Percentiles rank a stretch among this genome's conserved stretches.
These are phyloP conservation scores for Nidularia pulvinata DNA, from an alignment of 768 basidiomycete genomes.

Conservation along the genomic window DNA sequence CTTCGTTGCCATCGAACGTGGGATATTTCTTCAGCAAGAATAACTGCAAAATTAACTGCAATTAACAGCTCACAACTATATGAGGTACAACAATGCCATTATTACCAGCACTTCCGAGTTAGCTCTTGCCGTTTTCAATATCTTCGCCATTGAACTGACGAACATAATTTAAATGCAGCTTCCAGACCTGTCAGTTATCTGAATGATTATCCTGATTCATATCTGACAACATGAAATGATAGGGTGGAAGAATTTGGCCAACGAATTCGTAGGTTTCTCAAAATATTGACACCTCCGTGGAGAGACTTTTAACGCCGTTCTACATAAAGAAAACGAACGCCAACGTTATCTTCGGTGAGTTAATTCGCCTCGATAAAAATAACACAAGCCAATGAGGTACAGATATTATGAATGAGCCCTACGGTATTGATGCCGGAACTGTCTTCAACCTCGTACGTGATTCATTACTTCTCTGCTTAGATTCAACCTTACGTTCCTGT, in stretches of 20 bases:
- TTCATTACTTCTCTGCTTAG: neutral
- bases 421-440: constrained; percentile 50
- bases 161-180: constrained; percentile 21
- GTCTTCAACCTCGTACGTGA: constrained; percentile 47
- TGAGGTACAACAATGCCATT: constrained; percentile 53
- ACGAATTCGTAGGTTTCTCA: constrained; percentile 42
- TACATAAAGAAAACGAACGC: constrained; percentile 36
- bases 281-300: neutral
- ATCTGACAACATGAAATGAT: neutral
- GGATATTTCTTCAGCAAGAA: neutral
- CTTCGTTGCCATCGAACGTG: constrained; percentile 56
- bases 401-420: constrained; percentile 68
- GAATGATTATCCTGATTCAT: neutral
- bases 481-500: constrained; percentile 1
- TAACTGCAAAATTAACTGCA: neutral
- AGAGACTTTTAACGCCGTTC: neutral
- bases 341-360: constrained; percentile 54
- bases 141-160: too few relatives aligned
- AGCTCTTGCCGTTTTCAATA: constrained; percentile 10
- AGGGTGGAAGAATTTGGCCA: constrained; percentile 62
- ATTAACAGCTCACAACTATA: constrained; percentile 53
- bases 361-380: neutral
- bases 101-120: constrained; percentile 49
- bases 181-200: constrained; percentile 42
- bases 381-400: neutral